Conservation (phyloP, 1,284 basidiomycete species). For the Ustilago hordei region DNA sequence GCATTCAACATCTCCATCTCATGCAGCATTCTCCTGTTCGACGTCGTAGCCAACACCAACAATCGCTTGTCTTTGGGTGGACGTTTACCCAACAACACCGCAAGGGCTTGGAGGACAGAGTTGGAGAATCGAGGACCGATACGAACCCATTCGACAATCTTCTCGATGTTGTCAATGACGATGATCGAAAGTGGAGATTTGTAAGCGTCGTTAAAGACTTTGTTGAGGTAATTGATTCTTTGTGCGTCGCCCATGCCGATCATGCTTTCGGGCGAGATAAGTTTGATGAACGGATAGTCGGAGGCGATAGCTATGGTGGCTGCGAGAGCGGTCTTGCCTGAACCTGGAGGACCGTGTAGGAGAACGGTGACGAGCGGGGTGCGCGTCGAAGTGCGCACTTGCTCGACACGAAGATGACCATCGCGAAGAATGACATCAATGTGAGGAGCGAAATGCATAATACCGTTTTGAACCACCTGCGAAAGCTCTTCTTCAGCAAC, state of each 20-base stretch:
- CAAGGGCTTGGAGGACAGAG: conserved; percentile 87
- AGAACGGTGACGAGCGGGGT: conserved; percentile 93
- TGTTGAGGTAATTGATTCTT: conserved; percentile 92
- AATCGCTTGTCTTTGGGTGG: conserved; percentile 97
- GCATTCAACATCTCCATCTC: conserved; percentile 89
- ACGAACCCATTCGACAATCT: conserved; percentile 81
- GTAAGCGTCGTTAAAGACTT: conserved; percentile 95
- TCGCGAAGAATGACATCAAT: conserved; percentile 84
- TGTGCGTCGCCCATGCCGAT: conserved; percentile 91
- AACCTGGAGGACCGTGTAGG: conserved; percentile 86
- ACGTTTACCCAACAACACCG: conserved; percentile 87
- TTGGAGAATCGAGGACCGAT: conserved; percentile 97
- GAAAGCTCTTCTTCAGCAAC: conserved; percentile 96
- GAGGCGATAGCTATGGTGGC: conserved; percentile 94
- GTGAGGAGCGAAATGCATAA: conserved; percentile 85
- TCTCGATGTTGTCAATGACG: conserved; percentile 80
- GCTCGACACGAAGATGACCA: conserved; percentile 92
- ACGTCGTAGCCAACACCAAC: conserved; percentile 91
- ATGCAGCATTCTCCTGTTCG: conserved; percentile 84
- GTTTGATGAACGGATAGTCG: conserved; percentile 96
- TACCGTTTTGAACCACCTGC: conserved; percentile 94
- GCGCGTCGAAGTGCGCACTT: conserved; percentile 88
- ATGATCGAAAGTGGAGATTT: conserved; percentile 97
- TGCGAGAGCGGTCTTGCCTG: conserved; percentile 95
- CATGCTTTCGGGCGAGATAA: conserved; percentile 96